Conservation (phyloP, 208 protist genomes). For the Tritrichomonas foetus region DNA sequence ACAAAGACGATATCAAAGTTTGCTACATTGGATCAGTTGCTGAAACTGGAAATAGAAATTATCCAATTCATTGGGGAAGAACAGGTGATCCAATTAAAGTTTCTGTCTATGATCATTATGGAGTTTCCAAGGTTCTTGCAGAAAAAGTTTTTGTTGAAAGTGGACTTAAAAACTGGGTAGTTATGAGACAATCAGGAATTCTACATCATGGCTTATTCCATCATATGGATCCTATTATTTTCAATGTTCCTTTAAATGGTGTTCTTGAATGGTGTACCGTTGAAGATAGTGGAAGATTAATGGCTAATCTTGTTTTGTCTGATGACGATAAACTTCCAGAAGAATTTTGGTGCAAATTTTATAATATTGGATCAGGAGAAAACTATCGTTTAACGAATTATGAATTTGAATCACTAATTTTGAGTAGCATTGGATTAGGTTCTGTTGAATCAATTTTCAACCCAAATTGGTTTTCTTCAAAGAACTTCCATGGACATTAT, state of each 20-base stretch:
- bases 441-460: background rate
- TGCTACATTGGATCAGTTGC: background rate
- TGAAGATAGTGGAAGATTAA: background rate
- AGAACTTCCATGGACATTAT: slow-evolving; percentile 3
- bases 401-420: background rate
- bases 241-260: background rate
- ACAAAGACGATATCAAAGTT: slow-evolving; percentile 24
- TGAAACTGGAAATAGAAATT: background rate
- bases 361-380: background rate
- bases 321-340: background rate
- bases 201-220: background rate
- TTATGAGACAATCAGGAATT: slow-evolving; percentile 19
- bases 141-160: background rate
- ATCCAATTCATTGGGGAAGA: slow-evolving; percentile 34
- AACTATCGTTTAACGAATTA: background rate
- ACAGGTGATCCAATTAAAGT: background rate
- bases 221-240: background rate
- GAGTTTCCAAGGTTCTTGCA: background rate
- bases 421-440: background rate
- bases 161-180: background rate
- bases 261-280: background rate
- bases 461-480: background rate
- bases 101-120: slow-evolving; percentile 3
- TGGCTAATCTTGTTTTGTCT: background rate
- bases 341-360: background rate